Base-by-base conservation (phyloP, 1,284 basidiomycete species). In the Austroboletus niveus region DNA sequence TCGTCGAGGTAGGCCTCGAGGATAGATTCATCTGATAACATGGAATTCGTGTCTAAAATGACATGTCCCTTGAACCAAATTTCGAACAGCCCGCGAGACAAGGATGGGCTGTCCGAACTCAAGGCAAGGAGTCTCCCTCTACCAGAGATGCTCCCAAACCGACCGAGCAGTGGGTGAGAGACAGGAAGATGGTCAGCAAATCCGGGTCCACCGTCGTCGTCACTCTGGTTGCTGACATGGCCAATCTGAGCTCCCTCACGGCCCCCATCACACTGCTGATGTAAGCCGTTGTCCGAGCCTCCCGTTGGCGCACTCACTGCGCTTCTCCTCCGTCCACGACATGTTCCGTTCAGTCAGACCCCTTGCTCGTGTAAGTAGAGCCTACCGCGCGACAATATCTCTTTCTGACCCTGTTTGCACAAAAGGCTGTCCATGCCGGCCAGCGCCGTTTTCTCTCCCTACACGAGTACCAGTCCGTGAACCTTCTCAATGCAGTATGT, bases 391-490 rank as follows among this genome's bases (percentile, higher is more conserved):
- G 3, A 9, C 35, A 6, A 14, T 41, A 31, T 31, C 22, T 20
- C 17, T 6, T 34, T 5, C 34, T 57, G 29, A 49, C 57, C 8
- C 30, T 9, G 1, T 47, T 31, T 15, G 1, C 42, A 36, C 39
- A 7, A 32, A 49, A 88, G 85, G 73, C 75, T 70, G 78, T 75
- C 63, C 84, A 81, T 81, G 82, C 81, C 64, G 81, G 85, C 69
- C 94, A 96, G 82, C 92, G 81, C 77, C 92, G 96, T 63, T 91
- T 89, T 74, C 84, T 99, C 65, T 97, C 94, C 44, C 96, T 99
- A 68, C 96, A 99, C 76, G 96, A 99, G 78, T 94, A 98, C 77
- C 94, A 98, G 71, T 97, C 94, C 49, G 91, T 98, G 72, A 86
- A 89, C 63, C 80, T 99, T 45, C 84, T 99, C 64, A 98, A 98